A percentile compares a stretch with the other conserved stretches of the same genome.
Conservation (phyloP, 2,329 filamentous ascomycete genomes). For the Penicillium oxalicum region DNA sequence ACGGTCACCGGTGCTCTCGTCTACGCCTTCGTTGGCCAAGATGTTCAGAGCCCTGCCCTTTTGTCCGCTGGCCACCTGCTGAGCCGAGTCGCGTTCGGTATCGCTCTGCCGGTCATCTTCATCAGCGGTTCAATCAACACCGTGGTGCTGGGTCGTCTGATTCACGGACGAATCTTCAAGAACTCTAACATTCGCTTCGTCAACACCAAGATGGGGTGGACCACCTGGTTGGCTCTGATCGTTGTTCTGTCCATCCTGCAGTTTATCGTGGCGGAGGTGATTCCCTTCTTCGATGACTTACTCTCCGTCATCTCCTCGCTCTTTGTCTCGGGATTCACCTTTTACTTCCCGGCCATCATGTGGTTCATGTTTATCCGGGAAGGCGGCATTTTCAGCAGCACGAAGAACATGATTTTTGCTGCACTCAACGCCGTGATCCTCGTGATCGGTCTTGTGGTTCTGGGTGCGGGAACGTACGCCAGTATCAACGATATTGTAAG, state of each 20-base stretch:
- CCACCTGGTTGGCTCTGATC: constrained; percentile 1
- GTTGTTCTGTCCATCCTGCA: not conserved
- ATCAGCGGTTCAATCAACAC: constrained; percentile 2
- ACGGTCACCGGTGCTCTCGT: constrained; percentile 1
- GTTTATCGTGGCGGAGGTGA: constrained; percentile 1
- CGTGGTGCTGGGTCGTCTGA: not conserved
- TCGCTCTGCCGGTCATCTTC: constrained; percentile 1
- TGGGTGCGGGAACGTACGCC: constrained; percentile 1
- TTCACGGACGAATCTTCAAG: constrained; percentile 2
- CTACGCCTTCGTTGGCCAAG: constrained; percentile 1
- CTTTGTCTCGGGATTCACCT: constrained; percentile 3
- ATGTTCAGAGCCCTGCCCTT: constrained; percentile 2
- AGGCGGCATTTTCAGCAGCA: not conserved
- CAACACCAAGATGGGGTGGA: constrained; percentile 3
- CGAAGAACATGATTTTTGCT: not conserved
- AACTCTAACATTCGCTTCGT: constrained; percentile 1
- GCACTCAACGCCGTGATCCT: not conserved
- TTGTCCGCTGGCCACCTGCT: not conserved
- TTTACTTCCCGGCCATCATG: constrained; percentile 3
- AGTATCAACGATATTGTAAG: constrained; percentile 1
- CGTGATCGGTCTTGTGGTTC: not conserved
- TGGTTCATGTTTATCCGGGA: constrained; percentile 3
- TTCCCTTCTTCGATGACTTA: constrained; percentile 2
- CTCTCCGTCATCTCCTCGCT: constrained; percentile 1
- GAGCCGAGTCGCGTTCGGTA: constrained; percentile 1